Conservation (phyloP, 306 rosid genomes). For the Rosa lucieae region DNA sequence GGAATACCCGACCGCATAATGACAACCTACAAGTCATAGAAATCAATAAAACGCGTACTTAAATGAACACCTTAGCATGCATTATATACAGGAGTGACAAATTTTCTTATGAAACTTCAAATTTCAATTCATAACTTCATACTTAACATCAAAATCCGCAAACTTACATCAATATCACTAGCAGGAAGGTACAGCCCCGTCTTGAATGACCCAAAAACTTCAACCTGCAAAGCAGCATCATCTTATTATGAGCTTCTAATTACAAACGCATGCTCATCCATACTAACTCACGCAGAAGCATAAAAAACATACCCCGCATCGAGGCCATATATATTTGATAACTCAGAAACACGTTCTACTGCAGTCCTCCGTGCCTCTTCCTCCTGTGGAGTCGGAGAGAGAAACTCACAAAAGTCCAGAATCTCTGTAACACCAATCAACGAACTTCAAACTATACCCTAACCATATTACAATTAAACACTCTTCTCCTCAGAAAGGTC, state of each 20-base stretch:
- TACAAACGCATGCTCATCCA: not conserved
- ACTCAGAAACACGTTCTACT: conserved; percentile 67
- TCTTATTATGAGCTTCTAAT: not conserved
- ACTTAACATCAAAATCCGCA: not conserved
- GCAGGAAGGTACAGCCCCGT: conserved; percentile 95
- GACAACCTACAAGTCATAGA: conserved; percentile 60
- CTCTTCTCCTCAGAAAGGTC: not conserved
- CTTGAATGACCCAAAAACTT: conserved; percentile 91
- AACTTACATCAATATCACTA: conserved; percentile 89
- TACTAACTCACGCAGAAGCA: not conserved
- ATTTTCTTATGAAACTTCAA: not conserved
- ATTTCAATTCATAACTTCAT: not conserved
- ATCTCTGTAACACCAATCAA: conserved; percentile 54
- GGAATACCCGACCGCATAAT: conserved; percentile 74
- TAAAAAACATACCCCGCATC: conserved; percentile 55
- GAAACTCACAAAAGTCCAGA: conserved; percentile 84
- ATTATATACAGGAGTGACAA: not conserved
- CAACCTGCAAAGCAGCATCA: conserved; percentile 56
- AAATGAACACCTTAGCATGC: not conserved
- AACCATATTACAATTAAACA: not conserved
- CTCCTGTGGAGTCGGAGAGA: conserved; percentile 85
- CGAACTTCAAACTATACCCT: not conserved
- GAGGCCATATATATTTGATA: conserved; percentile 89
- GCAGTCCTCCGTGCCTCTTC: conserved; percentile 64
- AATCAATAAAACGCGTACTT: conserved; percentile 12